Base-by-base conservation (phyloP, 2,329 filamentous ascomycete species). In the Parastagonospora nodorum region DNA sequence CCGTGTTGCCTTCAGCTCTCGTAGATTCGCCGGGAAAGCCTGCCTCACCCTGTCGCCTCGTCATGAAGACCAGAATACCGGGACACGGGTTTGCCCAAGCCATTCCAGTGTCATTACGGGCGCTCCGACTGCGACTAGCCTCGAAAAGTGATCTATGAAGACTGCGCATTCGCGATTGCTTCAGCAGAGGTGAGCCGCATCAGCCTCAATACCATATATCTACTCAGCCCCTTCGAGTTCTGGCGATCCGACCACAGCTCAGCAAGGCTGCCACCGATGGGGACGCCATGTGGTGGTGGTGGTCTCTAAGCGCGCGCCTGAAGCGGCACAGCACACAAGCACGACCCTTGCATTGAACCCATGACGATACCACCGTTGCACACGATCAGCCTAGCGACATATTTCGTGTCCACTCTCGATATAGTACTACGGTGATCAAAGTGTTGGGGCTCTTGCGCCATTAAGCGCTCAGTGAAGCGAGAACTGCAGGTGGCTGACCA, bases 401-500 rank as follows among this genome's bases (percentile, higher is more conserved):
- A 14, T 15, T 32, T 41, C 38, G 24, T 11, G 39, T 27, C 19
- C 39, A n/a, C n/a, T n/a, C n/a, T n/a, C n/a, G n/a, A n/a, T n/a
- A n/a, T n/a, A 11, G 10, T 29, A n/a, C 39, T 15, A 6, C 39
- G 33, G 8, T 15, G 16, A 36, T 4, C 33, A 24, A 24, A 24
- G 19, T 24, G 19, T 24, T 24, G 19, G 19, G 19, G 19, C 19
- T 24, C 19, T 24, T 24, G 19, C 35, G 43, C 43, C 27, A n/a
- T 39, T 6, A 45, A 45, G 42, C 42, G 42, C 42, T 35, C 33
- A 45, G 32, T 38, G 42, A 38, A 30, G 42, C 42, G 43, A 38
- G 28, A 19, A 40, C 16, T 14, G 30, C n/a, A 30, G 30, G 24
- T 8, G 32, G 32, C n/a, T 29, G 27, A 38, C 19, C 15, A 27